Evolutionary conservation across 208 protist species (phyloP), one percentile per base, ranked within the genome.

Genomic region (Trypanosomatidae sp.): DNA sequence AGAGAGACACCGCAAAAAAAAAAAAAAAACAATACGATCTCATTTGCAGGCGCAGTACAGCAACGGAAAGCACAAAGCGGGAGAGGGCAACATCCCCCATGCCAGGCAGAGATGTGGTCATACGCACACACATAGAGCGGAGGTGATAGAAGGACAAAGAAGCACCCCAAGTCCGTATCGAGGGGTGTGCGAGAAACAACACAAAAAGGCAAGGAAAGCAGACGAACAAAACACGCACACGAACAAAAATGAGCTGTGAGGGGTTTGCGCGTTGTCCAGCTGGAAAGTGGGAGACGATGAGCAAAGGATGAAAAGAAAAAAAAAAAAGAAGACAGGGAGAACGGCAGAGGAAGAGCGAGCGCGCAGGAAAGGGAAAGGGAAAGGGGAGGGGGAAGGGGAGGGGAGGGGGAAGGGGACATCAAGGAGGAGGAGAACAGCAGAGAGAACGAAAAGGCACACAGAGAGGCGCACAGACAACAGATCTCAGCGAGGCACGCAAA

Each of bases 131-230:
- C 36, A 39, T 6, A 39, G 36, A 39, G 36, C 36, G 36, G 36
- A 39, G 3, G 36, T 39, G 65, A 74, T 65, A 53, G 55, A 46
- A 74, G 1, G 6, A 74, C 22, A 73, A 74, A 77, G 28, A 64
- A 76, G 59, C 66, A 74, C 8, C 62, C 39, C 25, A 68, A 43
- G 73, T 66, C 15, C 13, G 19, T 39, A 39, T 39, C 36, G 36
- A 39, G 36, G 36, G 7, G 49, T 0, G 49, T 53, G n/a, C 64
- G 44, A 74, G 50, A 8, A 66, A 71, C 22, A 66, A 50, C 25
- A 77, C n/a, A 77, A 71, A 19, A 53, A 2, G 65, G 62, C 62
- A 44, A 55, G 58, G 52, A 46, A 64, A 69, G 66, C 33, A 71
- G 74, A 47, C 36, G 36, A 39, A 39, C 36, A 39, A 39, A 39